These are phyloP conservation scores for Podospora comata DNA, from an alignment of 495 filamentous ascomycete species.

Conservation along the genomic window DNA sequence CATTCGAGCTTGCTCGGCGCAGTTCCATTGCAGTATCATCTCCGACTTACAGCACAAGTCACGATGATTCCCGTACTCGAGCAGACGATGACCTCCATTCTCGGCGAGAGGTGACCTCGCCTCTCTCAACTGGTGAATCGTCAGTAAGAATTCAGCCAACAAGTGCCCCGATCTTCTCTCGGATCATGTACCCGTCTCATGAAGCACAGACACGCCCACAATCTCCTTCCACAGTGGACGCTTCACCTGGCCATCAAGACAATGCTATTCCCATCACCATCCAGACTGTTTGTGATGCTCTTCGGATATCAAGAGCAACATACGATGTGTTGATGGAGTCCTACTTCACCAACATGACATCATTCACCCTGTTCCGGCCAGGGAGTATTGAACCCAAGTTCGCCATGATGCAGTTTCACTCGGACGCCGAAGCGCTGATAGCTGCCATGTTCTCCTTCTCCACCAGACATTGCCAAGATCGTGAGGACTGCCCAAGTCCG, in stretches of 20 bases:
- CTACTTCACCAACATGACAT: conserved; percentile 34
- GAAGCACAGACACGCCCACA: conserved; percentile 22
- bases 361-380: conserved; percentile 30
- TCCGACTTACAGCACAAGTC: conserved; percentile 3
- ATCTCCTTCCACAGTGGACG: conserved; percentile 20
- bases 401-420: conserved; percentile 17
- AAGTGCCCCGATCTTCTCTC: conserved; percentile 21
- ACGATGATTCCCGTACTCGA: background rate
- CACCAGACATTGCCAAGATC: conserved; percentile 16
- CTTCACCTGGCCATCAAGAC: conserved; percentile 1
- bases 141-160: conserved; percentile 3
- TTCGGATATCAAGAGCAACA: conserved; percentile 15
- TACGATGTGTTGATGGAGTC: conserved; percentile 23
- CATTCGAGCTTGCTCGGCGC: conserved; percentile 8
- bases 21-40: conserved; percentile 9
- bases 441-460: conserved; percentile 33
- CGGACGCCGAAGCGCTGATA: conserved; percentile 29
- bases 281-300: conserved; percentile 13
- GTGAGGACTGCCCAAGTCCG: conserved; percentile 10
- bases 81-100: background rate
- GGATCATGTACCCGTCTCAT: conserved; percentile 28
- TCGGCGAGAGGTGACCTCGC: background rate
- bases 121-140: background rate
- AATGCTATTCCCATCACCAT: conserved; percentile 6
- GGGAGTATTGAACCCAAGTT: conserved; percentile 30